Evolutionary conservation across 2,329 filamentous ascomycete species (phyloP).

Genomic region (Paecilomyces sp.): DNA sequence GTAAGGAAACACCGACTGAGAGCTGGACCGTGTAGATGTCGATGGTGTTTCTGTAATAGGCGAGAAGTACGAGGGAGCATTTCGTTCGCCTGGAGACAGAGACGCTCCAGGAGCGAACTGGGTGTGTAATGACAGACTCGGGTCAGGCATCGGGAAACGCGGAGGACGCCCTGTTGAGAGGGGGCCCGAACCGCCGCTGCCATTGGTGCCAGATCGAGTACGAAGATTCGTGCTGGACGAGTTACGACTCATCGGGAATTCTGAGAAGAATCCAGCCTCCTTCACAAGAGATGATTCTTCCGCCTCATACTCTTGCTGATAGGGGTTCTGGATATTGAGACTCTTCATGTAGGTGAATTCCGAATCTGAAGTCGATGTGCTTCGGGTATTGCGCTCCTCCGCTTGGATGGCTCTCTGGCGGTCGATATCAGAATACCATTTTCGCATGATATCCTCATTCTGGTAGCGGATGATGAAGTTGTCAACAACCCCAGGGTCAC

Average conservation of each 20-base stretch:
- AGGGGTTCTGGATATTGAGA: constrained; percentile 70
- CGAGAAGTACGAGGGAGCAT: constrained; percentile 87
- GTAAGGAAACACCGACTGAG: constrained; percentile 65
- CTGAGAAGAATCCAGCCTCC: constrained; percentile 34
- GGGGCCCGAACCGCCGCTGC: constrained; percentile 34
- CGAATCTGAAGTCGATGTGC: constrained; percentile 52
- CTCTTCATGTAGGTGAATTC: constrained; percentile 74
- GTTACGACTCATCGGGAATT: constrained; percentile 56
- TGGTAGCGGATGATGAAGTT: constrained; percentile 92
- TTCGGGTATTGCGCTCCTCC: constrained; percentile 44
- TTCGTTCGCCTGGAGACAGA: constrained; percentile 57
- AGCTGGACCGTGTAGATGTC: constrained; percentile 46
- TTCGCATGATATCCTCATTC: constrained; percentile 87
- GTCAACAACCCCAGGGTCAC: constrained; percentile 88
- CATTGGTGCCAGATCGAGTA: constrained; percentile 67
- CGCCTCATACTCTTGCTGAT: constrained; percentile 54
- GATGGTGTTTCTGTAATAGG: constrained; percentile 61
- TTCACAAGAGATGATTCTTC: constrained; percentile 41
- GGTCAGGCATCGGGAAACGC: constrained; percentile 61
- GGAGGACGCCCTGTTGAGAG: constrained; percentile 50
- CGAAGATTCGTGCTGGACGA: constrained; percentile 69
- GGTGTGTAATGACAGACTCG: constrained; percentile 62
- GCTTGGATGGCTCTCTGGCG: constrained; percentile 59
- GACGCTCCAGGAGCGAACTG: constrained; percentile 50
- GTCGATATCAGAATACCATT: constrained; percentile 78